Percentiles rank a stretch among this genome's conserved stretches.
Conservation (phyloP, 805 yeast genomes). For the Cyberlindnera japonica region DNA sequence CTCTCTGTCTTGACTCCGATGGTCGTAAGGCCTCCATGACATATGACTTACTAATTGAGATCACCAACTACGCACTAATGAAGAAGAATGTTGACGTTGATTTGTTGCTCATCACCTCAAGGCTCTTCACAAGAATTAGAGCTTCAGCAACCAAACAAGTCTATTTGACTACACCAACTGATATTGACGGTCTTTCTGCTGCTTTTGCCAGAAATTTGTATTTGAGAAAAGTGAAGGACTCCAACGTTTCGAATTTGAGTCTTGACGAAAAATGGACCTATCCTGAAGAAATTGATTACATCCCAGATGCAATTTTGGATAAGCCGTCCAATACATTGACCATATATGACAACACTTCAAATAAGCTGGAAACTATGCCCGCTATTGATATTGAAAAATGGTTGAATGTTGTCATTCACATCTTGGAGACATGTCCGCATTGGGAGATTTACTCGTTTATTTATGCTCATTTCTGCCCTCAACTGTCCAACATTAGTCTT, state of each 20-base stretch:
- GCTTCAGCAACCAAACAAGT: conserved; percentile 41
- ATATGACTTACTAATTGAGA: conserved; percentile 25
- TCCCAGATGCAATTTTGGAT: conserved; percentile 42
- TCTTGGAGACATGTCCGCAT: conserved; percentile 49
- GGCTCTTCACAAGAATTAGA: conserved; percentile 54
- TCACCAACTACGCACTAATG: conserved; percentile 36
- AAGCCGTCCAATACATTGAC: conserved; percentile 32
- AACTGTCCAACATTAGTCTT: conserved; percentile 53
- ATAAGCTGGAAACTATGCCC: conserved; percentile 14
- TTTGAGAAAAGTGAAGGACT: conserved; percentile 23
- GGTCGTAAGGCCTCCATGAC: conserved; percentile 29
- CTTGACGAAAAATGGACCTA: conserved; percentile 47
- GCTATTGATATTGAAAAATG: conserved; percentile 46
- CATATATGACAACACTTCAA: conserved; percentile 24
- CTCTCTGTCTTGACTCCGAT: conserved; percentile 22
- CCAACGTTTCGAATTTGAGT: conserved; percentile 15
- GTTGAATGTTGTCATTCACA: conserved; percentile 45
- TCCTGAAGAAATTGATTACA: conserved; percentile 53
- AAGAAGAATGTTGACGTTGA: conserved; percentile 33
- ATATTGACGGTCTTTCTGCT: conserved; percentile 64
- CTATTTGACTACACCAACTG: conserved; percentile 49
- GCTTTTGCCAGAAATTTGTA: conserved; percentile 49
- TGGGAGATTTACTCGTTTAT: conserved; percentile 73
- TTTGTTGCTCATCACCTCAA: conserved; percentile 44
- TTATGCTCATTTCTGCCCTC: conserved; percentile 68